phyloP scores from a whole-genome alignment of 2,329 filamentous ascomycete genomes.

The Talaromyces pinophilus region DNA sequence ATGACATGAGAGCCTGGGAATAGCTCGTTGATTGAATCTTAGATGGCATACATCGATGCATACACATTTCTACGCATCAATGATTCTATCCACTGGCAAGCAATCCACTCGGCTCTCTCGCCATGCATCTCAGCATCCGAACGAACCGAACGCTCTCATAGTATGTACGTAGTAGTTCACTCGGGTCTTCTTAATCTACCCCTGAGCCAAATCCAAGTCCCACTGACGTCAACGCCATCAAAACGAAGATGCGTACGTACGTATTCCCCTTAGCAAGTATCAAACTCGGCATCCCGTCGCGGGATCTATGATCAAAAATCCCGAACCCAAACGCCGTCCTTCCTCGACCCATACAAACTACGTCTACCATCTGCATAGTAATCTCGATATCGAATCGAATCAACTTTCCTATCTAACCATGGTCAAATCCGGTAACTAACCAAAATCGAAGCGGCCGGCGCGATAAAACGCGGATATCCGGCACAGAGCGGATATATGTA shows the following conservation, averaged over 20 bases:
- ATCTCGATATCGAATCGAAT: background rate
- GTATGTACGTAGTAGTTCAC: background rate
- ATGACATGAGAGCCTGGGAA: background rate
- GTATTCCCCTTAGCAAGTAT: background rate
- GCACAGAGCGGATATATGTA: background rate
- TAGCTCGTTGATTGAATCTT: background rate
- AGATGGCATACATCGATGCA: background rate
- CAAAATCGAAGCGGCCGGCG: background rate
- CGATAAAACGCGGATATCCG: conserved; percentile 7
- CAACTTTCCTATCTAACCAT: background rate
- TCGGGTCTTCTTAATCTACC: background rate
- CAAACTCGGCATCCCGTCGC: conserved; percentile 6
- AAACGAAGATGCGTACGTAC: background rate
- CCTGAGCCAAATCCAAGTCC: background rate
- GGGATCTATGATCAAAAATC: background rate
- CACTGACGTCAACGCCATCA: background rate
- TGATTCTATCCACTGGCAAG: background rate
- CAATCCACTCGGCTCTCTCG: background rate
- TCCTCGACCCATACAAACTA: background rate
- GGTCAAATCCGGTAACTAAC: background rate
- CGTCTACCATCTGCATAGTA: background rate
- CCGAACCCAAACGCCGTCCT: background rate
- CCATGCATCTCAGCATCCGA: background rate
- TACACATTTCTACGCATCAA: background rate
- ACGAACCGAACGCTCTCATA: background rate